phyloP scores from a whole-genome alignment of 768 basidiomycete genomes.

The Scleroderma citrinum region DNA sequence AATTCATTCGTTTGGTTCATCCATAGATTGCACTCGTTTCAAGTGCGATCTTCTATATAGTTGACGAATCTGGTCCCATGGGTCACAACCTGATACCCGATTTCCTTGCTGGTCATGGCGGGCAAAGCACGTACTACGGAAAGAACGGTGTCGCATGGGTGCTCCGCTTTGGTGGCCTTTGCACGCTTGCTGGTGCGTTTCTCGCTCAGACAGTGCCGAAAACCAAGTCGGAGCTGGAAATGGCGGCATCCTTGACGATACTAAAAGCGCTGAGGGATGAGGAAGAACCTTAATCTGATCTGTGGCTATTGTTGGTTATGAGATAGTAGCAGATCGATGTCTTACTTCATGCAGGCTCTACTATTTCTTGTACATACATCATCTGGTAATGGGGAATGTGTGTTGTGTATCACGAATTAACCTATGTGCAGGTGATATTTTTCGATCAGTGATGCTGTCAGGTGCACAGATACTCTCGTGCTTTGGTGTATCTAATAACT shows the following conservation, averaged over 20 bases:
- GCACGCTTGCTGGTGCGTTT: constrained; percentile 72
- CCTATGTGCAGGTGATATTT: no score
- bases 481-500: neutral
- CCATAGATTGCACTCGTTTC: constrained; percentile 77
- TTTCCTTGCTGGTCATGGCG: constrained; percentile 25
- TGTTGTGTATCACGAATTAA: neutral
- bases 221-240: constrained; percentile 88
- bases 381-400: neutral
- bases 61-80: constrained; percentile 43
- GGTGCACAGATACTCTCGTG: no score
- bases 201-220: constrained; percentile 80
- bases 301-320: no score
- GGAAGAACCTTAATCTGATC: constrained; percentile 38
- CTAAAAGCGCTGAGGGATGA: constrained; percentile 73
- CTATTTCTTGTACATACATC: neutral
- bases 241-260: constrained; percentile 72
- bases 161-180: constrained; percentile 84
- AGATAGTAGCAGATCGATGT: no score
- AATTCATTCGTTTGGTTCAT: neutral
- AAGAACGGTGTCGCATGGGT: constrained; percentile 95
- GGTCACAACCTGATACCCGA: constrained; percentile 3
- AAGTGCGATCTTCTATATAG: constrained; percentile 77
- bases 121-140: constrained; percentile 58
- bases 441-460: no score
- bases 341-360: no score